Percentiles rank a stretch among this genome's conserved stretches.
Evolutionary conservation across 2,329 filamentous ascomycete genomes (phyloP).

Genomic region (Hymenoscyphus linearis): DNA sequence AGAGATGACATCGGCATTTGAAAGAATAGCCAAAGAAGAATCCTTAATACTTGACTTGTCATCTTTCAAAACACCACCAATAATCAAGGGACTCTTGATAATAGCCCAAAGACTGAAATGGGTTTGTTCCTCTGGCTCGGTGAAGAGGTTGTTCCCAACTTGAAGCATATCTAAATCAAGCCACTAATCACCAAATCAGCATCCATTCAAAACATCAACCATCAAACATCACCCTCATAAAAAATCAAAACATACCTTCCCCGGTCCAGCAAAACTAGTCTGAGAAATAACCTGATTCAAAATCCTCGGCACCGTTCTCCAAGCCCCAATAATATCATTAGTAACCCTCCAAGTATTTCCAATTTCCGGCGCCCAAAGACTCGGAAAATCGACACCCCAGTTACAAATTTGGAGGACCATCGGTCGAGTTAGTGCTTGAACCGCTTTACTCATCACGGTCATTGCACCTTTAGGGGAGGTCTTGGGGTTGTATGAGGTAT

Average conservation of each 20-base stretch:
- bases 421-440: constrained; percentile 25
- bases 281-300: constrained; percentile 39
- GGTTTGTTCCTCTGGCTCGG: constrained; percentile 35
- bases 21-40: constrained; percentile 17
- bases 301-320: constrained; percentile 35
- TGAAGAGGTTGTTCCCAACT: constrained; percentile 36
- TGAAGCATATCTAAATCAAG: constrained; percentile 40
- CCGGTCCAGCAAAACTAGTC: constrained; percentile 34
- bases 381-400: constrained; percentile 39
- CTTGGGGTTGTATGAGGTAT: constrained; percentile 32
- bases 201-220: not conserved
- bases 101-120: constrained; percentile 40
- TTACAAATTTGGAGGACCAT: constrained; percentile 39
- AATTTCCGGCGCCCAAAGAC: constrained; percentile 35
- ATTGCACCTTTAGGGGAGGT: constrained; percentile 33
- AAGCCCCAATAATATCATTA: constrained; percentile 38
- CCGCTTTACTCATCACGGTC: constrained; percentile 33
- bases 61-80: constrained; percentile 27
- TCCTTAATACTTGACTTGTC: constrained; percentile 12
- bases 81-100: constrained; percentile 31
- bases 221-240: too few relatives aligned
- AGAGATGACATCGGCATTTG: constrained; percentile 23
- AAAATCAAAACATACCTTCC: constrained; percentile 17
- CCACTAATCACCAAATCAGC: constrained; percentile 22
- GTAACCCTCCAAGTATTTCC: constrained; percentile 38